Conservation (phyloP, 2,329 filamentous ascomycete species). For the Colletotrichum sublineola region DNA sequence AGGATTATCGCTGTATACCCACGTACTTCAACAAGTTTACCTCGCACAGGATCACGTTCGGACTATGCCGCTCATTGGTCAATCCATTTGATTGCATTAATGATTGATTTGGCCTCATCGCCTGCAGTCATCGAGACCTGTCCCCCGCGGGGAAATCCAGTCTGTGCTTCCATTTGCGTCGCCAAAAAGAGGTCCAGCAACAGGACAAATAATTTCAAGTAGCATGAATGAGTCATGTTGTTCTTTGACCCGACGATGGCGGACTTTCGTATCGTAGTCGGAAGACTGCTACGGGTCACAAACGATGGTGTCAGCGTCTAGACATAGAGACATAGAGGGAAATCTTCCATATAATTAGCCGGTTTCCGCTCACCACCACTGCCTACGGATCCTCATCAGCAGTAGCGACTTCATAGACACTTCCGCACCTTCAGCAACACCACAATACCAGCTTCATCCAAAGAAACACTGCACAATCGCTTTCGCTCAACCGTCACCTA, state of each 20-base stretch:
- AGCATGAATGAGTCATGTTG: not conserved
- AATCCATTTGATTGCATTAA: not conserved
- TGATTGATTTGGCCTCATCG: not conserved
- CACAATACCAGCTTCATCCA: not conserved
- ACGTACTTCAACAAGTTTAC: no score
- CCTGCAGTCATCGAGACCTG: not conserved
- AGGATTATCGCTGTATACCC: no score
- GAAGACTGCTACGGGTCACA: not conserved
- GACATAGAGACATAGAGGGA: not conserved
- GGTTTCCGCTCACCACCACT: not conserved
- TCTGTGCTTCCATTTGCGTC: not conserved
- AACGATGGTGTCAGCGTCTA: not conserved
- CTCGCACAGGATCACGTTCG: not conserved
- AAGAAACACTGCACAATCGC: not conserved
- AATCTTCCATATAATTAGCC: not conserved
- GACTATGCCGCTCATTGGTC: not conserved
- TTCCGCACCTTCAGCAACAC: not conserved
- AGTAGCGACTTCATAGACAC: not conserved
- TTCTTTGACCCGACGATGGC: not conserved
- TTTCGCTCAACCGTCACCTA: not conserved
- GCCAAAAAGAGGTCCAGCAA: not conserved
- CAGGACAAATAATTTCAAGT: not conserved
- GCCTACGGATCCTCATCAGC: not conserved
- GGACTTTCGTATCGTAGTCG: not conserved
- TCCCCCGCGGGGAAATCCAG: not conserved